Evolutionary conservation across 805 yeast genomes (phyloP), one percentile per base, ranked within the genome.

Genomic region (Candida pseudoglaebosa): DNA sequence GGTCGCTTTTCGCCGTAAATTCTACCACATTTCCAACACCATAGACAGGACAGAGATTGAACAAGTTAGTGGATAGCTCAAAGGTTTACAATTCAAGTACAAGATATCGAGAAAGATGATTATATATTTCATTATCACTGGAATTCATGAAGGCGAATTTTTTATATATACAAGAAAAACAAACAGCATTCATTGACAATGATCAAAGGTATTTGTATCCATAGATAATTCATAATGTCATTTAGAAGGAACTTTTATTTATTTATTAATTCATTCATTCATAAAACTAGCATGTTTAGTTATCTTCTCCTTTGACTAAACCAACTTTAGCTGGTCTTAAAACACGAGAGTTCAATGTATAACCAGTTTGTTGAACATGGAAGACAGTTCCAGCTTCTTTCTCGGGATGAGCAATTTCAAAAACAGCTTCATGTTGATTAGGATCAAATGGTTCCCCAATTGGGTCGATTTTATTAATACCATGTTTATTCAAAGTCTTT

Each of bases 261-360:
- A n/a, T n/a, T n/a, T n/a, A n/a, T n/a, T n/a, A n/a, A n/a, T n/a
- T n/a, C n/a, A n/a, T n/a, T n/a, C n/a, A n/a, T n/a, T n/a, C n/a
- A n/a, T n/a, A n/a, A n/a, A n/a, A 29, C 6, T 5, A 33, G 34
- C n/a, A 19, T 12, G 33, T n/a, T 9, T 17, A 19, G 17, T 41
- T 40, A 28, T 44, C 33, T 12, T 45, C 53, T 43, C 63, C 77
- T 68, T 84, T 86, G 49, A 89, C 96, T 55, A 89, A 78, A 52
- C 97, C 97, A 49, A 89, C 97, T 73, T 89, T 89, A 42, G 97
- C 96, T 22, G 97, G 95, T 67, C 97, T 79, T 59, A 89, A 74
- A 24, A 89, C 95, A 60, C 97, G 78, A 52, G 83, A 79, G 67
- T 88, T 88, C 55, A 88, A 73, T 43, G 82, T 80, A 69, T 82